Percentiles rank a stretch among this genome's conserved stretches.
These are phyloP conservation scores for Polysphondylium violaceum DNA, from an alignment of 78 protist genomes.

Conservation along the genomic window DNA sequence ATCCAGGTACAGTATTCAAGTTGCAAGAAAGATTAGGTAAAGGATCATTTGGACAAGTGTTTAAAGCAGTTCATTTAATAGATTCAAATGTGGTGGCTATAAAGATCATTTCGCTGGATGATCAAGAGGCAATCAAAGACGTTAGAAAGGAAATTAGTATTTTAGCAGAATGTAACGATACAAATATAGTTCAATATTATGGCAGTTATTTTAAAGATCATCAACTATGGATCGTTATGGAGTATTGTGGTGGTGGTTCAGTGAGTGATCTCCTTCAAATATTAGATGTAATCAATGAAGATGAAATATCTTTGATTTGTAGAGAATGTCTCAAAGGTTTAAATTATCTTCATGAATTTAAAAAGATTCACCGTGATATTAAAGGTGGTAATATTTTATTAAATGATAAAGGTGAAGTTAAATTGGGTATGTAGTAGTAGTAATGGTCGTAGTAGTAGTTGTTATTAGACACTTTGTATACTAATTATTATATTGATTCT, in stretches of 20 bases:
- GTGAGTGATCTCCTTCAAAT: constrained; percentile 86
- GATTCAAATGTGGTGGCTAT: constrained; percentile 73
- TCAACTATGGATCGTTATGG: constrained; percentile 94
- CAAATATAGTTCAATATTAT: constrained; percentile 52
- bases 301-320: constrained; percentile 89
- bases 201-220: constrained; percentile 79
- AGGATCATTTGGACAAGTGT: constrained; percentile 76
- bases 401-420: constrained; percentile 91
- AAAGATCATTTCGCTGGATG: constrained; percentile 70
- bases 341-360: constrained; percentile 59
- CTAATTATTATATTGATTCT: constrained; percentile 18
- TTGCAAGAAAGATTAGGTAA: constrained; percentile 73
- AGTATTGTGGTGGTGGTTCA: constrained; percentile 96
- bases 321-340: constrained; percentile 88
- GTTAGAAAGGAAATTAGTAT: constrained; percentile 57
- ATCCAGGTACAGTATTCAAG: constrained; percentile 61
- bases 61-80: constrained; percentile 45
- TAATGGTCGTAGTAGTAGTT: too few relatives aligned
- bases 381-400: constrained; percentile 96
- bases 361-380: constrained; percentile 98
- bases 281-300: constrained; percentile 78
- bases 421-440: constrained; percentile 80
- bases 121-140: constrained; percentile 78
- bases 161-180: constrained; percentile 64
- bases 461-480: constrained; percentile 94